Percentiles rank a stretch among this genome's conserved stretches.
These are phyloP conservation scores for Lepidium aucheri DNA, from an alignment of 345 rosid species.

Conservation along the genomic window DNA sequence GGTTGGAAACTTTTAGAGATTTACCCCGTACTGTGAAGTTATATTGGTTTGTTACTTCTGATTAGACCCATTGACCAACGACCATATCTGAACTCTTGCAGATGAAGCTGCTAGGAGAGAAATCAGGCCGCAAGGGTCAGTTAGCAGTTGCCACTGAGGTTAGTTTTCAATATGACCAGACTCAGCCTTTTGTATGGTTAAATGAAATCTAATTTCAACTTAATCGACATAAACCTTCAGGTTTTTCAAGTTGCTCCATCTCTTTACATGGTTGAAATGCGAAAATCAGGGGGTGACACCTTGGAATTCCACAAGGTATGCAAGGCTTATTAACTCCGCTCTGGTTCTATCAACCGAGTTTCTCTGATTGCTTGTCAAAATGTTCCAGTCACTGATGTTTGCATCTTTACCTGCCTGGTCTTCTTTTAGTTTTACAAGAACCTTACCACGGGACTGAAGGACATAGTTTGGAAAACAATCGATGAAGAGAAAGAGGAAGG, in stretches of 20 bases:
- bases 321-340: neutral
- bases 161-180: slow-evolving; percentile 12
- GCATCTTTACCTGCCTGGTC: neutral
- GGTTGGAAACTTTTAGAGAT: slow-evolving; percentile 34
- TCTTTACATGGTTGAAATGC: slow-evolving; percentile 89
- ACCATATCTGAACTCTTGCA: slow-evolving; percentile 19
- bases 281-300: slow-evolving; percentile 93
- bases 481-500: slow-evolving; percentile 50
- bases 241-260: slow-evolving; percentile 97
- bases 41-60: neutral
- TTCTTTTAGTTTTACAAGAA: slow-evolving; percentile 71
- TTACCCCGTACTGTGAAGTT: neutral
- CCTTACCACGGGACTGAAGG: slow-evolving; percentile 82
- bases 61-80: neutral
- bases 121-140: slow-evolving; percentile 99
- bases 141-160: slow-evolving; percentile 92
- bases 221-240: slow-evolving; percentile 28
- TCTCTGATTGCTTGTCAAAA: neutral
- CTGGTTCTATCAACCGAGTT: neutral
- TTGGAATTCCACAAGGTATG: slow-evolving; percentile 92
- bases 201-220: neutral
- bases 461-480: slow-evolving; percentile 82
- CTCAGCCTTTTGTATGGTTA: neutral
- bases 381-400: neutral
- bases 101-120: slow-evolving; percentile 91